Evolutionary conservation across 345 rosid species (phyloP).

Genomic region (Viola odorata): DNA sequence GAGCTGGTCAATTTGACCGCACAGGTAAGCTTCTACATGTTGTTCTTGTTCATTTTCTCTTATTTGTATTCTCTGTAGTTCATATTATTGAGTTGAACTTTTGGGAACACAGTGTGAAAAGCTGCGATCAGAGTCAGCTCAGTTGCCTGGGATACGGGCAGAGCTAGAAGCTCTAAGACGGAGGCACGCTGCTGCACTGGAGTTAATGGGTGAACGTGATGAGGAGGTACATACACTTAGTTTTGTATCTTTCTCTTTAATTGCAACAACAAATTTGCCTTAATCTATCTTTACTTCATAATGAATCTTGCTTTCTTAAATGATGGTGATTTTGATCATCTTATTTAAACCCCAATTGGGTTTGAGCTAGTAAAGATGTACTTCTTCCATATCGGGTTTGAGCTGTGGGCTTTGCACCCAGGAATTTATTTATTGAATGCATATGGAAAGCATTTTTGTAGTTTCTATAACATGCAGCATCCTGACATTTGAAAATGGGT

Average conservation of each 20-base stretch:
- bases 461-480: no score
- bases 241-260: no score
- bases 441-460: no score
- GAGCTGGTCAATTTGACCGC: slow-evolving; percentile 94
- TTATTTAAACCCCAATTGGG: no score
- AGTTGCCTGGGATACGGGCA: slow-evolving; percentile 72
- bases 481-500: slow-evolving; percentile 14
- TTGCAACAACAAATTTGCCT: no score
- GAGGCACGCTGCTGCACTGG: slow-evolving; percentile 94
- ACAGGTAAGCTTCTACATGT: slow-evolving; percentile 43
- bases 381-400: no score
- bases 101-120: slow-evolving; percentile 98
- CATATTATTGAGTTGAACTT: background rate
- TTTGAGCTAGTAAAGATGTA: no score
- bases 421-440: no score
- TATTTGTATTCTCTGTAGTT: background rate
- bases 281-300: no score
- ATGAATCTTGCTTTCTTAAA: no score
- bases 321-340: no score
- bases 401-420: no score
- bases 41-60: background rate
- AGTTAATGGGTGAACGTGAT: slow-evolving; percentile 99
- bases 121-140: slow-evolving; percentile 60
- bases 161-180: slow-evolving; percentile 91
- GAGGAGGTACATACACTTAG: slow-evolving; percentile 65